A percentile compares a stretch with the other conserved stretches of the same genome.
phyloP scores from a whole-genome alignment of 2,329 filamentous ascomycete species.

The Cordyceps cicadae region DNA sequence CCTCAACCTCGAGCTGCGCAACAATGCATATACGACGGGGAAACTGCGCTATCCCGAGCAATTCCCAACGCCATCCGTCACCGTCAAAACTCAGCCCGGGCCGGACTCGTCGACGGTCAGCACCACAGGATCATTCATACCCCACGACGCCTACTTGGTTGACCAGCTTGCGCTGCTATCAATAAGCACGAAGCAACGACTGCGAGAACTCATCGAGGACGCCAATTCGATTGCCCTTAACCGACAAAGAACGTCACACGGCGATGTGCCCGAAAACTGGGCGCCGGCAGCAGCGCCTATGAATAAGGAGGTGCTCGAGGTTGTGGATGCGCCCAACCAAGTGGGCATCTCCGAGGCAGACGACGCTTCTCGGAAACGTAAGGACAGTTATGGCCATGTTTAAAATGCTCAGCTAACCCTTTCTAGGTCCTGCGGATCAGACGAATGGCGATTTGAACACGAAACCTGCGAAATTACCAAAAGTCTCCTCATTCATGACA shows the following conservation, averaged over 20 bases:
- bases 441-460: constrained; percentile 29
- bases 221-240: constrained; percentile 61
- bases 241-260: constrained; percentile 71
- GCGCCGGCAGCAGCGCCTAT: constrained; percentile 55
- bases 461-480: constrained; percentile 38
- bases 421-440: constrained; percentile 33
- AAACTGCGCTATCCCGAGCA: constrained; percentile 43
- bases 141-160: constrained; percentile 66
- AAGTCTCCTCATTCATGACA: constrained; percentile 42
- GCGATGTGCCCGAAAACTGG: constrained; percentile 70
- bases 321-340: constrained; percentile 18
- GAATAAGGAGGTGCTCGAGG: constrained; percentile 31
- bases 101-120: constrained; percentile 56
- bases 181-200: constrained; percentile 70
- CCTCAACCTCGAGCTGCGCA: constrained; percentile 49
- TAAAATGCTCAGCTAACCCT: constrained; percentile 1
- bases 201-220: constrained; percentile 71
- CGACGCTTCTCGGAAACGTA: constrained; percentile 54
- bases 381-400: constrained; percentile 18
- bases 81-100: constrained; percentile 45
- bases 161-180: constrained; percentile 80
- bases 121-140: constrained; percentile 60
- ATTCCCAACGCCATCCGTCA: constrained; percentile 44
- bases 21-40: constrained; percentile 33
- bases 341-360: constrained; percentile 26